Percentiles rank a stretch among this genome's conserved stretches.
phyloP scores from a whole-genome alignment of 1,284 basidiomycete genomes.

The Trametes polyzona region DNA sequence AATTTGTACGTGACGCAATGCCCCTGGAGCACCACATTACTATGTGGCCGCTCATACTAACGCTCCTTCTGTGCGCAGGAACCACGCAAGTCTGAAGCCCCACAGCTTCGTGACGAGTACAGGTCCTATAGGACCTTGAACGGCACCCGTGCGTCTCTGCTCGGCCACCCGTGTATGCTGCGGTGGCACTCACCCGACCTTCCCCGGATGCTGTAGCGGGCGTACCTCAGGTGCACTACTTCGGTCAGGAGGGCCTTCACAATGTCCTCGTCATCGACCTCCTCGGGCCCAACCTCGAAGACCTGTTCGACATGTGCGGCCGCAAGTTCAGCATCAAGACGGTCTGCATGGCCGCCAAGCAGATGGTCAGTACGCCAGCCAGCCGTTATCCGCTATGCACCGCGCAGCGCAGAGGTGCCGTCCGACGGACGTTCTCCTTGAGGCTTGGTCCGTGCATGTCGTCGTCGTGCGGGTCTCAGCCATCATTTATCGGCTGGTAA shows the following conservation, averaged over 20 bases:
- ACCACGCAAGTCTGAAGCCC: conserved; percentile 97
- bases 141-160: conserved; percentile 77
- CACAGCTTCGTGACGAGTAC: conserved; percentile 97
- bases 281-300: conserved; percentile 94
- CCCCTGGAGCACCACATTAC: not conserved
- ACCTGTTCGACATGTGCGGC: conserved; percentile 98
- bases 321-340: conserved; percentile 97
- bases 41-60: conserved; percentile 3
- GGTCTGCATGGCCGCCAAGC: conserved; percentile 97
- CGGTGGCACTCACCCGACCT: not conserved
- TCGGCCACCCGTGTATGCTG: not conserved
- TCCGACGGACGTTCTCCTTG: conserved; percentile 2
- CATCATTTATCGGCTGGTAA: conserved; percentile 12
- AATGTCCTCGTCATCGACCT: conserved; percentile 98
- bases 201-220: conserved; percentile 59
- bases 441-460: conserved; percentile 10
- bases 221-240: conserved; percentile 97
- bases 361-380: conserved; percentile 78
- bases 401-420: not conserved
- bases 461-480: conserved; percentile 12
- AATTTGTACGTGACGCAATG: conserved; percentile 74
- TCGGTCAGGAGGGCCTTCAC: conserved; percentile 97
- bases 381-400: not conserved
- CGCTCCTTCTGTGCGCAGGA: conserved; percentile 60
- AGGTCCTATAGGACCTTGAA: conserved; percentile 95